These are phyloP conservation scores for Paragyromitra xinjiangensis DNA, from an alignment of 495 filamentous ascomycete species.

Conservation along the genomic window DNA sequence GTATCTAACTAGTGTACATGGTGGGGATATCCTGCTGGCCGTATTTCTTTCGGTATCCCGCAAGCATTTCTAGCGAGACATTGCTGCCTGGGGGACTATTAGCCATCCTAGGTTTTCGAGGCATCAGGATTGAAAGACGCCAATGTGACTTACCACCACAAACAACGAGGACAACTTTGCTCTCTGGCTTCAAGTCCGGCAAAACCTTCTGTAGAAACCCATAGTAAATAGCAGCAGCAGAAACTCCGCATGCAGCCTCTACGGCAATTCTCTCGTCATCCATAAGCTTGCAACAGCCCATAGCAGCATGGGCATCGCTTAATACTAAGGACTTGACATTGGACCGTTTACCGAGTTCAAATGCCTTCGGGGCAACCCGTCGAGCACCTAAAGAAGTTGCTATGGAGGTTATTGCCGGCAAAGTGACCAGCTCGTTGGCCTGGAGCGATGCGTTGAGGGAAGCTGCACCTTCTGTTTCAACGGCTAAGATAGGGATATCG, in stretches of 20 bases:
- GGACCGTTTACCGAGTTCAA: slow-evolving; percentile 64
- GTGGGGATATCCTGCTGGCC: background rate
- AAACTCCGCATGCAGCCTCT: slow-evolving; percentile 85
- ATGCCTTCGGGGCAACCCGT: slow-evolving; percentile 75
- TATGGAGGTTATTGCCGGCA: slow-evolving; percentile 80
- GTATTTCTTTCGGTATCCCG: slow-evolving; percentile 69
- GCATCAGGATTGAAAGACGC: background rate
- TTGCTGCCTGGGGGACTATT: slow-evolving; percentile 62
- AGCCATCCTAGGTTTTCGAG: slow-evolving; percentile 1
- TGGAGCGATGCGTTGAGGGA: slow-evolving; percentile 70
- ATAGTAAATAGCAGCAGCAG: slow-evolving; percentile 72
- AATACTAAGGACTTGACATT: slow-evolving; percentile 74
- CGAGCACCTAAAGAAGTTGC: slow-evolving; percentile 81
- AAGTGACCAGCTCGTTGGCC: slow-evolving; percentile 69
- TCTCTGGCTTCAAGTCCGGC: slow-evolving; percentile 66
- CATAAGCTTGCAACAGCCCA: slow-evolving; percentile 76
- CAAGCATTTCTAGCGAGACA: slow-evolving; percentile 73
- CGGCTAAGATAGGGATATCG: slow-evolving; percentile 68
- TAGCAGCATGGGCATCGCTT: slow-evolving; percentile 80
- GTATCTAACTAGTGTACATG: background rate
- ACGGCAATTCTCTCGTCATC: slow-evolving; percentile 84
- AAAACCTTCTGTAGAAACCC: slow-evolving; percentile 70
- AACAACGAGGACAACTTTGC: slow-evolving; percentile 82
- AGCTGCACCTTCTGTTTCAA: slow-evolving; percentile 85
- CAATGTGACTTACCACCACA: slow-evolving; percentile 72